These are phyloP conservation scores for Sherardia arvensis DNA, from an alignment of 257 asterid species.

Conservation along the genomic window DNA sequence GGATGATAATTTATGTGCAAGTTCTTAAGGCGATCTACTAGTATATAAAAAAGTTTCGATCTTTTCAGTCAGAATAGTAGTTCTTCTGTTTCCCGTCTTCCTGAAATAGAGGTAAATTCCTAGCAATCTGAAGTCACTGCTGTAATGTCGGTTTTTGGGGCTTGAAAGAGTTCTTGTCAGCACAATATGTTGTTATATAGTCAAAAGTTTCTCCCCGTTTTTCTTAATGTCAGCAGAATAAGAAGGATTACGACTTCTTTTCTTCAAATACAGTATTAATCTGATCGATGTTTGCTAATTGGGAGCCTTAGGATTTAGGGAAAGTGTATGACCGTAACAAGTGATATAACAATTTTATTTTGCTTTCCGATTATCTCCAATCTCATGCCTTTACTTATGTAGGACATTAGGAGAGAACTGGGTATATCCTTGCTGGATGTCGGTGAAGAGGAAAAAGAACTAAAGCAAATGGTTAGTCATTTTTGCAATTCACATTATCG, in stretches of 20 bases:
- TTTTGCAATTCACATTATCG: background rate
- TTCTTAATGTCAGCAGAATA: background rate
- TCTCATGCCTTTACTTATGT: too few relatives aligned
- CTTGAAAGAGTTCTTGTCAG: background rate
- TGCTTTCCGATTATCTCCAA: background rate
- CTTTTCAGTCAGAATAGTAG: too few relatives aligned
- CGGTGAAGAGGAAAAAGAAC: constrained; percentile 75
- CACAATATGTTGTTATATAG: background rate
- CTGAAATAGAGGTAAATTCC: background rate
- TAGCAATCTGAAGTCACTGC: background rate
- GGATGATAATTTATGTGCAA: too few relatives aligned
- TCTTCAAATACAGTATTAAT: background rate
- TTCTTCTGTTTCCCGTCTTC: too few relatives aligned
- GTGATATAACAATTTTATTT: background rate
- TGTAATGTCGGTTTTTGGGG: too few relatives aligned
- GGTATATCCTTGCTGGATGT: constrained; percentile 76
- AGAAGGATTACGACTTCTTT: background rate
- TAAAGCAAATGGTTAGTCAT: constrained; percentile 74
- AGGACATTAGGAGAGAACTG: constrained; percentile 75
- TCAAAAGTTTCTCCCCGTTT: background rate
- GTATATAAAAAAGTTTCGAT: too few relatives aligned
- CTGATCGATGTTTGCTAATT: background rate
- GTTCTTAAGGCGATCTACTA: too few relatives aligned
- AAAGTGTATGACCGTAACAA: background rate
- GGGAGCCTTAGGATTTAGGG: background rate